phyloP scores from a whole-genome alignment of 768 basidiomycete genomes.

The Leccinum variicolor region DNA sequence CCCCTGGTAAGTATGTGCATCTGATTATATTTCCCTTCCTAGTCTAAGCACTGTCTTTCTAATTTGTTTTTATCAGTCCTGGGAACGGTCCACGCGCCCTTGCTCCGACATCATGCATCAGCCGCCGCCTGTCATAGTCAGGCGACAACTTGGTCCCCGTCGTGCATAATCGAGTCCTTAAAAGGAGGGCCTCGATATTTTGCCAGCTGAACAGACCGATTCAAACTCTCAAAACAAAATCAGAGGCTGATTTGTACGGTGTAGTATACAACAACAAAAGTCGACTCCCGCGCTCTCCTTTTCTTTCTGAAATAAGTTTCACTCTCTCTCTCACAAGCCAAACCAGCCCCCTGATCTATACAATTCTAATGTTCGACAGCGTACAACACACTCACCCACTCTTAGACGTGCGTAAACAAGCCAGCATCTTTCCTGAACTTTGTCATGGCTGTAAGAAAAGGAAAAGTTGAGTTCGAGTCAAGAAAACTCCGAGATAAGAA shows the following conservation, averaged over 20 bases:
- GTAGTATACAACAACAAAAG: slow-evolving; percentile 15
- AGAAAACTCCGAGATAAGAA: not conserved
- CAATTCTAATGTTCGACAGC: not conserved
- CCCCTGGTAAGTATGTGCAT: too few relatives aligned
- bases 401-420: slow-evolving; percentile 48
- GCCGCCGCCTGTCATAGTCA: not conserved
- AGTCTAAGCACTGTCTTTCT: too few relatives aligned
- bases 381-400: not conserved
- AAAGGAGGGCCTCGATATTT: not conserved
- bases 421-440: slow-evolving; percentile 73
- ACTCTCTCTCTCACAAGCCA: not conserved
- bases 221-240: not conserved
- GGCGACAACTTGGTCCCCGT: not conserved
- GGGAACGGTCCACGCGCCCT: not conserved
- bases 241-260: not conserved
- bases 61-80: not conserved
- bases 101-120: not conserved
- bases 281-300: not conserved
- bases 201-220: not conserved
- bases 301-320: not conserved
- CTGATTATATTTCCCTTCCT: too few relatives aligned
- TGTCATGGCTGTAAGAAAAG: slow-evolving; percentile 70
- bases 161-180: not conserved
- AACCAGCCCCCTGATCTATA: not conserved
- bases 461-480: slow-evolving; percentile 1